phyloP scores from a whole-genome alignment of 306 rosid species.

The Pachyrhizus erosus region DNA sequence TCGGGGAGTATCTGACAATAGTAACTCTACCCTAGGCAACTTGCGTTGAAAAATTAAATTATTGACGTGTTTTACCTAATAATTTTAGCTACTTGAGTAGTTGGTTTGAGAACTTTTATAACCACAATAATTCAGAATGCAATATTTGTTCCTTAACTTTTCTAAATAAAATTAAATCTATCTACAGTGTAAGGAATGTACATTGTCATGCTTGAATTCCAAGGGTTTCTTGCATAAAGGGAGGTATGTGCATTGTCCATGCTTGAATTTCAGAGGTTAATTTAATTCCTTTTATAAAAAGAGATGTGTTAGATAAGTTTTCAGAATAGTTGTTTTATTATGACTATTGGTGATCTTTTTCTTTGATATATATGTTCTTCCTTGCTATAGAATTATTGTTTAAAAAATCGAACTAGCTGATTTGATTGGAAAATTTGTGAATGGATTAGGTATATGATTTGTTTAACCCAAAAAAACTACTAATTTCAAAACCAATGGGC shows the following conservation, averaged over 20 bases:
- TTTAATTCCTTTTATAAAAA: background rate
- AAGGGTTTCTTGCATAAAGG: background rate
- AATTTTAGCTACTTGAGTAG: background rate
- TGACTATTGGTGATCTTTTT: background rate
- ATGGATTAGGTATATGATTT: constrained; percentile 5
- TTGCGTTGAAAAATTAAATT: background rate
- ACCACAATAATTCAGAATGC: background rate
- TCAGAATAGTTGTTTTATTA: background rate
- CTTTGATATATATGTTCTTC: background rate
- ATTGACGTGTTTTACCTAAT: background rate
- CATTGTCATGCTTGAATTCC: background rate
- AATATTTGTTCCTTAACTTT: background rate
- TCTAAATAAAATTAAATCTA: background rate
- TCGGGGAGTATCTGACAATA: background rate
- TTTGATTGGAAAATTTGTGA: background rate
- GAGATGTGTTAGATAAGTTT: background rate
- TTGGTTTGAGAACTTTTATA: background rate
- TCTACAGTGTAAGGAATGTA: background rate
- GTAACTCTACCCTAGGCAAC: background rate
- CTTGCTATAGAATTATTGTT: background rate
- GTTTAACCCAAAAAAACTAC: background rate
- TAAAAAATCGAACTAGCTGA: background rate
- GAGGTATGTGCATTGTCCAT: background rate
- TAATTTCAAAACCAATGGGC: background rate
- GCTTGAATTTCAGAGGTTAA: background rate